Percentiles rank a stretch among this genome's conserved stretches.
Conservation (phyloP, 129 eudicot species). For the Chrysanthemum makinoi region DNA sequence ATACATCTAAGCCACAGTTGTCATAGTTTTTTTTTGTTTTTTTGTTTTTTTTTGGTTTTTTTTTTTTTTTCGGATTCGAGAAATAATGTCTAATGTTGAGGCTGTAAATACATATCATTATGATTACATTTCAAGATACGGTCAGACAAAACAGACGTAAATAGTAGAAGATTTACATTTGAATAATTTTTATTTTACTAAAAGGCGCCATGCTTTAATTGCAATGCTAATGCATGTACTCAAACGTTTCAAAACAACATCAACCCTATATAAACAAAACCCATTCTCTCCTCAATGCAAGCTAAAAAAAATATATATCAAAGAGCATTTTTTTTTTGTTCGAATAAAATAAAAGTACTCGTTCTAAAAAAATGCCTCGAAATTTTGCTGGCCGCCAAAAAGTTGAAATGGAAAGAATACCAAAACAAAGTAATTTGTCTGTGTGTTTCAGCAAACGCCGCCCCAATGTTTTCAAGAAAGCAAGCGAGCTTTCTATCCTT, state of each 20-base stretch:
- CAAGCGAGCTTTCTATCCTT: constrained; percentile 8
- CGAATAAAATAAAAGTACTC: not conserved
- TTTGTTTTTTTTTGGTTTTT: too few relatives aligned
- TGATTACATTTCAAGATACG: not conserved
- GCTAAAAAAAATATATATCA: too few relatives aligned
- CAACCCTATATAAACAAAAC: too few relatives aligned
- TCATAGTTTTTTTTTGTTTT: not conserved
- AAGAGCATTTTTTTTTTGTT: too few relatives aligned
- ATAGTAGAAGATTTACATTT: not conserved
- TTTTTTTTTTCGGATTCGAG: not conserved
- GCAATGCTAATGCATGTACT: too few relatives aligned
- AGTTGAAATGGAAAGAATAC: not conserved
- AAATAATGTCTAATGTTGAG: not conserved
- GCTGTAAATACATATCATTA: not conserved
- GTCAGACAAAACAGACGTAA: not conserved
- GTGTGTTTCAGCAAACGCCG: not conserved
- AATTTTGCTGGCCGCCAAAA: not conserved
- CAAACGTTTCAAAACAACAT: too few relatives aligned
- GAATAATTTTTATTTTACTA: too few relatives aligned
- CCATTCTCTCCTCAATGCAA: too few relatives aligned
- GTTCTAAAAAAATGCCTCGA: not conserved
- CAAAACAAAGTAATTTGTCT: not conserved
- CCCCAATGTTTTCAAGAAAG: not conserved
- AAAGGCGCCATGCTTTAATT: too few relatives aligned
- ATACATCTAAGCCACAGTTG: too few relatives aligned